A percentile compares a stretch with the other conserved stretches of the same genome.
Evolutionary conservation across 2,329 filamentous ascomycete genomes (phyloP).

Genomic region (Paecilomyces sp.): DNA sequence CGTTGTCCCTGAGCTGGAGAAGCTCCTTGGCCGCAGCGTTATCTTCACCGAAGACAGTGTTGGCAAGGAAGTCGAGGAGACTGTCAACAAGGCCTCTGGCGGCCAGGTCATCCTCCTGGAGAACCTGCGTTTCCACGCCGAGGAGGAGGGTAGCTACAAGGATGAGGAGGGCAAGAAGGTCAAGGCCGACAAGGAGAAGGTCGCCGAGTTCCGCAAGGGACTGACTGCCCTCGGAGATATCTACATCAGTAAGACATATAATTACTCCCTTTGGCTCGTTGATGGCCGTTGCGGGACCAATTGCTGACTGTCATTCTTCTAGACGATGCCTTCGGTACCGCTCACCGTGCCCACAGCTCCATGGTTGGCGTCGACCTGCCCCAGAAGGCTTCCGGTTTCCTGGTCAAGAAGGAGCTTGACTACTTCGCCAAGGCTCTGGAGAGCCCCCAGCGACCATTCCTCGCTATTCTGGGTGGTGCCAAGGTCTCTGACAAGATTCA

Average conservation of each 20-base stretch:
- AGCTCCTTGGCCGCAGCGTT: constrained; percentile 76
- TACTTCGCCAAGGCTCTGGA: constrained; percentile 98
- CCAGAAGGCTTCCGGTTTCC: constrained; percentile 94
- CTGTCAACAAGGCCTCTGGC: constrained; percentile 72
- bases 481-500: constrained; percentile 99
- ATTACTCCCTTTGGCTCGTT: background rate
- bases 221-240: constrained; percentile 91
- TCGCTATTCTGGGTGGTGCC: constrained; percentile 94
- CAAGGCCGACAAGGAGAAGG: constrained; percentile 91
- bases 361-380: constrained; percentile 97
- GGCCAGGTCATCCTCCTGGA: constrained; percentile 87
- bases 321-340: constrained; percentile 98
- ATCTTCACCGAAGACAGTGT: constrained; percentile 87
- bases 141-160: constrained; percentile 96
- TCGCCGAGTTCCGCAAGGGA: constrained; percentile 89
- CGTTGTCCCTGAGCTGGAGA: constrained; percentile 84
- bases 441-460: constrained; percentile 87
- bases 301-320: constrained; percentile 13
- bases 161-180: constrained; percentile 92
- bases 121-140: constrained; percentile 96
- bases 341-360: constrained; percentile 96
- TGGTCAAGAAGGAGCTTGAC: constrained; percentile 99
- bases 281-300: background rate
- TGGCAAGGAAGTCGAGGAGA: constrained; percentile 80
- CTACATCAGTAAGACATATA: constrained; percentile 70